Base-by-base conservation (phyloP, 805 yeast genomes). In the Huiozyma sinensis region DNA sequence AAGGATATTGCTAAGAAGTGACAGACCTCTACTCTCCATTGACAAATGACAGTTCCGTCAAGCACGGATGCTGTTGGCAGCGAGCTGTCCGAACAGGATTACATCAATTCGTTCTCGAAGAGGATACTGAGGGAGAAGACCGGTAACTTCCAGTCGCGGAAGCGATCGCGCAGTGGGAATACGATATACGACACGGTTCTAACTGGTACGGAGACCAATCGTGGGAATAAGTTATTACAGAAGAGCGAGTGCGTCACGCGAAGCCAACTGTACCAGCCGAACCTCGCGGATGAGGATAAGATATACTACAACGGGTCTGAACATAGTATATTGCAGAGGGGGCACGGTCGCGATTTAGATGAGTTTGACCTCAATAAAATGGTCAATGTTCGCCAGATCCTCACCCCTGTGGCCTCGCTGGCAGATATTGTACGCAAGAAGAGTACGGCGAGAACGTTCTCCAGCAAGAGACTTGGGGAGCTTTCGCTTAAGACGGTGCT, bases 371-470 rank as follows among this genome's bases (percentile, higher is more conserved):
- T 78, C 11, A 70, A 79, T 51, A 59, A 62, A 6, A 67, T 72
- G 3, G 69, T 80, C 1, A 72, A 78, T 52, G 58, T 81, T 2
- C 75, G 72, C 29, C 67, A 79, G 38, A 68, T 88, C 13, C 65
- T 92, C 47, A 76, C 81, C 5, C 96, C 97, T 0, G 76, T 92
- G 10, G 70, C 77, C 7, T 83, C 84, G 45, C 92, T 96, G 0
- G 71, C 84, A 2, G 96, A 92, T 52, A 64, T 90, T 2, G 75
- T 83, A 1, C 70, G 71, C 3, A 89, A 86, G 55, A 81, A 81
- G 10, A 76, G 86, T 1, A 68, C 87, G 12, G 72, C 77, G 41
- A 75, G 71, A 48, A 81, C 92, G 0, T 92, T 75, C 61, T 76
- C 73, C 7, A 70, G 73, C 40, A 63, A 66, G 27, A 72, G 75